These are phyloP conservation scores for Suillus brevipes DNA, from an alignment of 768 basidiomycete genomes.

Conservation along the genomic window DNA sequence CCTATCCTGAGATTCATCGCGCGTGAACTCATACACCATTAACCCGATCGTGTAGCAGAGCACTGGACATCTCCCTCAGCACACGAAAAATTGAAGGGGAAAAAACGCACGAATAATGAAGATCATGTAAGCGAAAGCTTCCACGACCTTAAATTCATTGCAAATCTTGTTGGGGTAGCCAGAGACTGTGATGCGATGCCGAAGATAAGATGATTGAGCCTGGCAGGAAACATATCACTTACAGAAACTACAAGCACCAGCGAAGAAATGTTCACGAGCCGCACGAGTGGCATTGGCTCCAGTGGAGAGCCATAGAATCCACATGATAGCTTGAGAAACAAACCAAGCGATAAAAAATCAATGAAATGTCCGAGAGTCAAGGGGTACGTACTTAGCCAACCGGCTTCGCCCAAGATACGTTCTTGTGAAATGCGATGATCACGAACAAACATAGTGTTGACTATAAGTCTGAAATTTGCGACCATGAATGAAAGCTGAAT, in stretches of 20 bases:
- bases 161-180: constrained; percentile 20
- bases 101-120: constrained; percentile 34
- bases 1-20: background rate
- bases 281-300: constrained; percentile 29
- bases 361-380: background rate
- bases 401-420: constrained; percentile 39
- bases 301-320: constrained; percentile 41
- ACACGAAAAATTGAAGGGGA: background rate
- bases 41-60: constrained; percentile 30
- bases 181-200: constrained; percentile 12
- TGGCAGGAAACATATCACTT: background rate
- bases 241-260: constrained; percentile 12
- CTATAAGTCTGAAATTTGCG: constrained; percentile 21
- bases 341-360: background rate
- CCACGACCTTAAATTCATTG: constrained; percentile 30
- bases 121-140: constrained; percentile 37
- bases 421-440: constrained; percentile 25
- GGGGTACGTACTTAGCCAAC: constrained; percentile 35
- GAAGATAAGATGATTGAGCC: background rate
- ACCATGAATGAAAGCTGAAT: background rate
- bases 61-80: constrained; percentile 23
- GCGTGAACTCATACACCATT: constrained; percentile 17
- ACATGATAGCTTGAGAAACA: constrained; percentile 30
- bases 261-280: background rate
- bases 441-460: constrained; percentile 13